phyloP scores from a whole-genome alignment of 768 basidiomycete species.

The Gymnopilus dilepis region DNA sequence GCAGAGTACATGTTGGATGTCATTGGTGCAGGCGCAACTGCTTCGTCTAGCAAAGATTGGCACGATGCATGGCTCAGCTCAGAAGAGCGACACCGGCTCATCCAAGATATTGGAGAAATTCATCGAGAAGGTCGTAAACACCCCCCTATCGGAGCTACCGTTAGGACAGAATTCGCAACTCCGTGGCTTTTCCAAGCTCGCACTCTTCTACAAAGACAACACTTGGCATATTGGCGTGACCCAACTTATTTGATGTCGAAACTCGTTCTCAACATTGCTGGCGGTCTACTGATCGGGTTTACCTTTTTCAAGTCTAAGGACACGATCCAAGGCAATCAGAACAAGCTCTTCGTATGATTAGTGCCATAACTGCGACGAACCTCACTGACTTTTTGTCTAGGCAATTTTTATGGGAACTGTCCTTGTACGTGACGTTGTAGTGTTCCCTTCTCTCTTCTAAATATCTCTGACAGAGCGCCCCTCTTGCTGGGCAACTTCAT shows the following conservation, averaged over 20 bases:
- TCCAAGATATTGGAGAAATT: conserved; percentile 50
- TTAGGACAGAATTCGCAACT: conserved; percentile 54
- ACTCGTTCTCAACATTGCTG: conserved; percentile 55
- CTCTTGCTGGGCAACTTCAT: conserved; percentile 67
- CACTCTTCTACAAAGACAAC: conserved; percentile 49
- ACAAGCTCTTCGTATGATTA: conserved; percentile 64
- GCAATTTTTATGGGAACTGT: conserved; percentile 64
- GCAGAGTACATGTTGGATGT: conserved; percentile 72
- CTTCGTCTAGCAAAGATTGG: conserved; percentile 60
- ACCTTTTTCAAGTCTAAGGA: conserved; percentile 66
- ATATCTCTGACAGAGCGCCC: conserved; percentile 39
- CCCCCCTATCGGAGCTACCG: conserved; percentile 41
- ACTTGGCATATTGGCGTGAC: conserved; percentile 56
- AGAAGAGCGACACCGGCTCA: conserved; percentile 36
- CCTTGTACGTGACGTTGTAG: conserved; percentile 30
- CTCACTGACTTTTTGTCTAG: conserved; percentile 32
- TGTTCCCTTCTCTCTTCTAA: neutral
- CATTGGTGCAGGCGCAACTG: conserved; percentile 75
- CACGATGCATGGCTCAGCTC: conserved; percentile 52
- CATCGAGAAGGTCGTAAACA: conserved; percentile 54
- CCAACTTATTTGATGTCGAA: conserved; percentile 69
- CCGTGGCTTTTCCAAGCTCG: conserved; percentile 55
- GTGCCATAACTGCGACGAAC: neutral
- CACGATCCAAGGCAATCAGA: conserved; percentile 61
- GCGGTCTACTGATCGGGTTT: conserved; percentile 64